phyloP scores from a whole-genome alignment of 2,329 filamentous ascomycete species.

The Anthostomella pinea region DNA sequence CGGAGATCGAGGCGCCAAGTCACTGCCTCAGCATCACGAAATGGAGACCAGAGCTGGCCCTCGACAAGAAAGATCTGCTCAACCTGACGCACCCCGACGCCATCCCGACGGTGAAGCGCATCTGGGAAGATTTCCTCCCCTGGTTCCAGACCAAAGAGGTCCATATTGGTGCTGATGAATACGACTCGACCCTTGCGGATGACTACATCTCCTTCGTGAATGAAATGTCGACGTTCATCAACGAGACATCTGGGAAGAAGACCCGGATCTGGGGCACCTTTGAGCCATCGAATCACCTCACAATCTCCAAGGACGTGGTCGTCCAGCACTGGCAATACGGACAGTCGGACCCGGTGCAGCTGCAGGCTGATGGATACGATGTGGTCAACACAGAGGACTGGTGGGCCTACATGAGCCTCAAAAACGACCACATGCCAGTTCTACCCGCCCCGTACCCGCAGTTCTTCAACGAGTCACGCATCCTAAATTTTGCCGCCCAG shows the following conservation, averaged over 20 bases:
- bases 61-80: slow-evolving; percentile 45
- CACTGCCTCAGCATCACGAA: slow-evolving; percentile 52
- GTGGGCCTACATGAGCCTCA: slow-evolving; percentile 54
- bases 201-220: slow-evolving; percentile 53
- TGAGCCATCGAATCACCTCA: slow-evolving; percentile 38
- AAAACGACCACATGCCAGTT: slow-evolving; percentile 49
- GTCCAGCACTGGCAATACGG: slow-evolving; percentile 49
- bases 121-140: slow-evolving; percentile 51
- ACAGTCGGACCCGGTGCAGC: slow-evolving; percentile 42
- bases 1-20: slow-evolving; percentile 54
- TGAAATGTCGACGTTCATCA: slow-evolving; percentile 44
- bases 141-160: slow-evolving; percentile 56
- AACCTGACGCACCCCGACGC: slow-evolving; percentile 53
- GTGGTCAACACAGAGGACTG: slow-evolving; percentile 47
- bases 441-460: slow-evolving; percentile 44
- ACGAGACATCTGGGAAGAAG: slow-evolving; percentile 36
- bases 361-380: slow-evolving; percentile 36
- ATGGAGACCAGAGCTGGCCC: slow-evolving; percentile 52
- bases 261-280: slow-evolving; percentile 54
- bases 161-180: slow-evolving; percentile 56
- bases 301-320: slow-evolving; percentile 38
- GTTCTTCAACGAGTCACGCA: slow-evolving; percentile 42
- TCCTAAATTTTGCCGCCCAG: slow-evolving; percentile 42
- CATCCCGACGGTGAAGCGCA: slow-evolving; percentile 47
- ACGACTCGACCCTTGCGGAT: slow-evolving; percentile 40